Conservation (phyloP, 164 flowering plant genomes). For the Tetrastigma voinierianum region DNA sequence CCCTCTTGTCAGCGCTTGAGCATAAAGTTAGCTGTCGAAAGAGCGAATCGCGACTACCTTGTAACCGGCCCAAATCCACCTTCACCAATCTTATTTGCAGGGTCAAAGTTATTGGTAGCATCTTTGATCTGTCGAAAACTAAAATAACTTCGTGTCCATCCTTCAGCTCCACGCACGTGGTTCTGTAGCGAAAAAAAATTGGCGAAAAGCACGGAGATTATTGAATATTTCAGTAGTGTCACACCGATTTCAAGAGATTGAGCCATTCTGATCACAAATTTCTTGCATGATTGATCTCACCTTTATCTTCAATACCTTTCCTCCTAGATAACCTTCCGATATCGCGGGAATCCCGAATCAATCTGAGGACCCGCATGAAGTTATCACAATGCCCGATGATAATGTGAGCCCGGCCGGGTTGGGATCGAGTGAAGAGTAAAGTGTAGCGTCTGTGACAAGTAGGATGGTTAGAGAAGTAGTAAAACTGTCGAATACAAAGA, state of each 20-base stretch:
- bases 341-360: conserved; percentile 39
- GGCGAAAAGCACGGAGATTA: too few species aligned
- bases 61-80: conserved; percentile 85
- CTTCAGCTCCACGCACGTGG: conserved; percentile 57
- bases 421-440: conserved; percentile 32
- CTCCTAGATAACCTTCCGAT: conserved; percentile 43
- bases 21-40: too few species aligned
- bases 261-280: background rate
- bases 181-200: conserved; percentile 30
- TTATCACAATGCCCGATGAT: conserved; percentile 64
- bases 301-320: conserved; percentile 50
- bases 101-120: conserved; percentile 74
- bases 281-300: conserved; percentile 23
- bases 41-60: conserved; percentile 40
- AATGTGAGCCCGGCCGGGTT: conserved; percentile 48
- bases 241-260: background rate
- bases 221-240: too few species aligned
- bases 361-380: conserved; percentile 30
- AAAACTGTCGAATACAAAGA: background rate
- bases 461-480: background rate
- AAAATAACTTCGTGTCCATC: conserved; percentile 62
- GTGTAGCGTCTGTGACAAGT: background rate
- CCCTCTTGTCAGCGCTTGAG: too few species aligned
- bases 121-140: conserved; percentile 65
- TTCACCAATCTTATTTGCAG: conserved; percentile 80